phyloP scores from a whole-genome alignment of 2,329 filamentous ascomycete species.

The Exophiala lecanii-corni region DNA sequence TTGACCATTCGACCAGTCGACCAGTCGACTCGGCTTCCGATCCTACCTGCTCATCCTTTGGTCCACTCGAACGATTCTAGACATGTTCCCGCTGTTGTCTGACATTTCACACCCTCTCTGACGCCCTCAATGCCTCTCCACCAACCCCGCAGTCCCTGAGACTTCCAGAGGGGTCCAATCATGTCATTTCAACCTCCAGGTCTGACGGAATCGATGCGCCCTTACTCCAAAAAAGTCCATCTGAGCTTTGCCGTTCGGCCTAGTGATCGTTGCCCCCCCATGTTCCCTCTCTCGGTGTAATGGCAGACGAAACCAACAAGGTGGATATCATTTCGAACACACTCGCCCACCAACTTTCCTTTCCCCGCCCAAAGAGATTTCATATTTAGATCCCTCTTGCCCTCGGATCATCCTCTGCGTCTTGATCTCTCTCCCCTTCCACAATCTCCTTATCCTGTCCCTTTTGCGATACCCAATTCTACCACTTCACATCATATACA shows the following conservation, averaged over 20 bases:
- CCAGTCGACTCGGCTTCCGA: too few species aligned
- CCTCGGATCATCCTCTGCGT: constrained; percentile 30
- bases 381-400: constrained; percentile 21
- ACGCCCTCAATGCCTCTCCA: neutral
- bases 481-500: constrained; percentile 6
- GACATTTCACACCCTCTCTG: constrained; percentile 3
- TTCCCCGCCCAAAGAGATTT: constrained; percentile 25
- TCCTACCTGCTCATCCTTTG: constrained; percentile 14
- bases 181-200: constrained; percentile 1
- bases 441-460: constrained; percentile 1
- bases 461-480: constrained; percentile 16
- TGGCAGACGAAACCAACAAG: neutral
- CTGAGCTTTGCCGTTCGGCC: constrained; percentile 10
- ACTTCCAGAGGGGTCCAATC: constrained; percentile 4
- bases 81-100: neutral
- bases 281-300: constrained; percentile 24
- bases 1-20: too few species aligned
- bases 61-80: constrained; percentile 5
- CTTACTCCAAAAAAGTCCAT: constrained; percentile 3
- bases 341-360: constrained; percentile 1
- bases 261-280: constrained; percentile 6
- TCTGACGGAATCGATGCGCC: constrained; percentile 11
- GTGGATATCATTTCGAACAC: neutral
- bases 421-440: constrained; percentile 26
- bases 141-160: constrained; percentile 14